Percentiles rank a stretch among this genome's conserved stretches.
Conservation (phyloP, 495 filamentous ascomycete species). For the Neurospora sp. region DNA sequence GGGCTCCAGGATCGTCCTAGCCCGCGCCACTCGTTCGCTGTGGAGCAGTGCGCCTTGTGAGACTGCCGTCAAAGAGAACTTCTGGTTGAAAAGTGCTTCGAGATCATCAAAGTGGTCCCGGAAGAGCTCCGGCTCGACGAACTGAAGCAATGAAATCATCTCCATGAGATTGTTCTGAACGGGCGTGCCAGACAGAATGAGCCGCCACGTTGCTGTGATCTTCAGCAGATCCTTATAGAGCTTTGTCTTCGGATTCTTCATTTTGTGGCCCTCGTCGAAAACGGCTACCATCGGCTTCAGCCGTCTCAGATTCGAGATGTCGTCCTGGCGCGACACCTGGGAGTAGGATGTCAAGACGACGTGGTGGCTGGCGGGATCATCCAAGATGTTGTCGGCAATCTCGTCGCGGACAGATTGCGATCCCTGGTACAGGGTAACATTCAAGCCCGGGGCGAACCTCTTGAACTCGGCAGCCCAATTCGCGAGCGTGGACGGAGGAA, state of each 20-base stretch:
- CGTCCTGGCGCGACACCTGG: constrained; percentile 30
- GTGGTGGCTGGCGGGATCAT: constrained; percentile 56
- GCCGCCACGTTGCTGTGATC: constrained; percentile 64
- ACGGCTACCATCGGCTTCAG: constrained; percentile 55
- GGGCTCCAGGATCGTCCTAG: constrained; percentile 85
- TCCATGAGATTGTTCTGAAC: constrained; percentile 95
- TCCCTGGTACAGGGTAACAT: constrained; percentile 76
- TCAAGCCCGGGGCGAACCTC: constrained; percentile 68
- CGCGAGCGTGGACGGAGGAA: constrained; percentile 84
- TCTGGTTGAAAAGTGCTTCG: constrained; percentile 76
- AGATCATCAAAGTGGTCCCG: constrained; percentile 61
- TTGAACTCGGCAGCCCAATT: constrained; percentile 92
- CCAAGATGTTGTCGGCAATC: constrained; percentile 55
- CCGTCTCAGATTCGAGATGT: constrained; percentile 27
- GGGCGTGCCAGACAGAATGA: constrained; percentile 87
- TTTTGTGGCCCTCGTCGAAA: constrained; percentile 85
- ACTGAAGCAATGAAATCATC: constrained; percentile 75
- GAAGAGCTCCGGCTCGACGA: constrained; percentile 84
- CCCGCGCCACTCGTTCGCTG: constrained; percentile 71
- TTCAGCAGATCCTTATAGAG: constrained; percentile 71
- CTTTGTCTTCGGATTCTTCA: constrained; percentile 77
- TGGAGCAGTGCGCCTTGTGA: constrained; percentile 71
- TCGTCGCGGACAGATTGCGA: constrained; percentile 49
- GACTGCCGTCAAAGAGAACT: constrained; percentile 67
- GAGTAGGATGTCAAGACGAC: constrained; percentile 86